Evolutionary conservation across 805 yeast genomes (phyloP), one percentile per base, ranked within the genome.

Genomic region (Myxozyma lipomycoides): DNA sequence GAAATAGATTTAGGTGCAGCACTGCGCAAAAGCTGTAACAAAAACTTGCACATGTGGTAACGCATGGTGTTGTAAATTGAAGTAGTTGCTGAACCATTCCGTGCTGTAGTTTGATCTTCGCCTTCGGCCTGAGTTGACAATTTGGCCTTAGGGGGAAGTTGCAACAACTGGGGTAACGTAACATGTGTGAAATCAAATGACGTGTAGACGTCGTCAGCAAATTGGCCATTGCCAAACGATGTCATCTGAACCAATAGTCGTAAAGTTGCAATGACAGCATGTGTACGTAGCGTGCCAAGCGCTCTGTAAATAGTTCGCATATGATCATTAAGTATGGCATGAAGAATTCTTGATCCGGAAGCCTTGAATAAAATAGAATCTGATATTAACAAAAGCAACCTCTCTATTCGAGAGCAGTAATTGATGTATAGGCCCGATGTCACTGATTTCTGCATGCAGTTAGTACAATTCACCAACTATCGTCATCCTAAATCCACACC

Each of bases 281-380:
- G 71, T 0, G 85, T 79, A 55, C 82, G 78, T 54, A 74, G 67
- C 47, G 78, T 75, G 52, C 76, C 77, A 36, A 89, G 69, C 17
- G 84, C 81, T 59, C 95, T 73, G 66, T 84, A 86, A 2, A 89
- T 69, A 5, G 81, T 75, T 59, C 83, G 85, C 39, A 76, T 64
- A 62, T 85, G 79, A 42, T 73, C 75, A 1, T 73, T 69, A 7
- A 88, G 64, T 2, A 89, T 68, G 12, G 76, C 75, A 45, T 73
- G 74, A 49, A 83, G 74, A 22, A 82, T 63, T 6, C 12, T 17
- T 1, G 39, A 5, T 2, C 47, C 54, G 1, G 43, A 28, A 12
- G 30, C 15, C n/a, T 46, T 30, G 19, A 44, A 46, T 2, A 24
- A 7, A 3, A 18, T 6, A 17, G 3, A 23, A 7, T 30, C 22